Evolutionary conservation across 1,284 basidiomycete species (phyloP).

Genomic region (Melampsora occidentalis): DNA sequence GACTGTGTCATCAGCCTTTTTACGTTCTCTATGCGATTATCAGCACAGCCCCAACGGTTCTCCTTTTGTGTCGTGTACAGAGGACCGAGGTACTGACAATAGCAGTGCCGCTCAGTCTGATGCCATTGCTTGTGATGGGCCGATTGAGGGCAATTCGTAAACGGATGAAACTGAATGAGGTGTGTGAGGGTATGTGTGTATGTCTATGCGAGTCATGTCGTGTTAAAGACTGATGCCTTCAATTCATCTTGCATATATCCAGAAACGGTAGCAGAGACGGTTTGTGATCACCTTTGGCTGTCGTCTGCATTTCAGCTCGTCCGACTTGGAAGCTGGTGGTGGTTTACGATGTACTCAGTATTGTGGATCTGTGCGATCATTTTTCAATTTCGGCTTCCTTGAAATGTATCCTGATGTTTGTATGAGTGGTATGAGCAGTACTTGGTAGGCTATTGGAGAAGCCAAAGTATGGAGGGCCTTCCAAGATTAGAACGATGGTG

Average conservation of each 20-base stretch:
- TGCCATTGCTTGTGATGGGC: constrained; percentile 3
- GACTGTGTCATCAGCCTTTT: not conserved
- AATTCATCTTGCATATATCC: not conserved
- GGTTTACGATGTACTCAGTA: not conserved
- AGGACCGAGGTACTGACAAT: not conserved
- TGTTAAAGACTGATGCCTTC: not conserved
- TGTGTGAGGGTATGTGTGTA: constrained; percentile 5
- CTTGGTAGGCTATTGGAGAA: not conserved
- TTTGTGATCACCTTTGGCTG: not conserved
- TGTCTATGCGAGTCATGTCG: not conserved
- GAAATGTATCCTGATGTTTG: not conserved
- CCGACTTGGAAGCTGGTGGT: not conserved
- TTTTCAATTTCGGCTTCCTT: not conserved
- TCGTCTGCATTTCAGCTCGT: not conserved
- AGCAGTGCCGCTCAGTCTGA: not conserved
- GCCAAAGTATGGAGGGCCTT: not conserved
- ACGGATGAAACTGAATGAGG: not conserved
- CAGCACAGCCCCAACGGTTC: not conserved
- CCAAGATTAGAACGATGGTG: not conserved
- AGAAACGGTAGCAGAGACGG: not conserved
- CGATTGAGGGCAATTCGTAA: not conserved
- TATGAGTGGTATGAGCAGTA: not conserved
- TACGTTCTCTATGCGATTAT: not conserved
- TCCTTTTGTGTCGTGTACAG: not conserved
- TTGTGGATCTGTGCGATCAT: not conserved